Percentiles rank a stretch among this genome's conserved stretches.
Conservation (phyloP, 306 rosid genomes). For the Cotoneaster glaucophyllus region DNA sequence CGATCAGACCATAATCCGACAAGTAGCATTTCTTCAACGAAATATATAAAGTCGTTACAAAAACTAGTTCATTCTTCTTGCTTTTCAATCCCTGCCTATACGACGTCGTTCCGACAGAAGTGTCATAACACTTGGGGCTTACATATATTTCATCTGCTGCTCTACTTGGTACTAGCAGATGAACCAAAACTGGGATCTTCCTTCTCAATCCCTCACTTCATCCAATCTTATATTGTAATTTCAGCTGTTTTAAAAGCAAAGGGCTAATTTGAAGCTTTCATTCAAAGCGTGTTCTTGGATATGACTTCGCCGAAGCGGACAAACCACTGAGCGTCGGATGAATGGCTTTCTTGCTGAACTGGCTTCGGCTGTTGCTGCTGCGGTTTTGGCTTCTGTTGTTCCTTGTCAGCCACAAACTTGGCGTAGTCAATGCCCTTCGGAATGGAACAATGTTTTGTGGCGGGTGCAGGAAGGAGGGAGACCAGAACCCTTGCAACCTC, state of each 20-base stretch:
- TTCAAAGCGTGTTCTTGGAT: slow-evolving; percentile 49
- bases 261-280: not conserved
- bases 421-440: slow-evolving; percentile 46
- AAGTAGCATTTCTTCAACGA: not conserved
- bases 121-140: not conserved
- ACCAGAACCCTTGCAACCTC: slow-evolving; percentile 70
- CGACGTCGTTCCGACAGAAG: not conserved
- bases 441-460: slow-evolving; percentile 26
- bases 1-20: not conserved
- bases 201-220: not conserved
- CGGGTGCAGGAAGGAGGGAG: slow-evolving; percentile 50
- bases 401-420: slow-evolving; percentile 47
- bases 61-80: not conserved
- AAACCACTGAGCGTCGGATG: slow-evolving; percentile 79
- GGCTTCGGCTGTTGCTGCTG: slow-evolving; percentile 17
- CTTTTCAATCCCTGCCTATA: not conserved
- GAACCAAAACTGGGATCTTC: not conserved
- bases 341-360: slow-evolving; percentile 31
- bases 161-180: not conserved
- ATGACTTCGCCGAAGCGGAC: slow-evolving; percentile 67
- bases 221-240: too few relatives aligned
- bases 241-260: not conserved
- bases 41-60: not conserved
- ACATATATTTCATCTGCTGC: not conserved
- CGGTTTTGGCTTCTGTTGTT: slow-evolving; percentile 24